Conservation (phyloP, 768 basidiomycete genomes). For the Kwoniella sp. region DNA sequence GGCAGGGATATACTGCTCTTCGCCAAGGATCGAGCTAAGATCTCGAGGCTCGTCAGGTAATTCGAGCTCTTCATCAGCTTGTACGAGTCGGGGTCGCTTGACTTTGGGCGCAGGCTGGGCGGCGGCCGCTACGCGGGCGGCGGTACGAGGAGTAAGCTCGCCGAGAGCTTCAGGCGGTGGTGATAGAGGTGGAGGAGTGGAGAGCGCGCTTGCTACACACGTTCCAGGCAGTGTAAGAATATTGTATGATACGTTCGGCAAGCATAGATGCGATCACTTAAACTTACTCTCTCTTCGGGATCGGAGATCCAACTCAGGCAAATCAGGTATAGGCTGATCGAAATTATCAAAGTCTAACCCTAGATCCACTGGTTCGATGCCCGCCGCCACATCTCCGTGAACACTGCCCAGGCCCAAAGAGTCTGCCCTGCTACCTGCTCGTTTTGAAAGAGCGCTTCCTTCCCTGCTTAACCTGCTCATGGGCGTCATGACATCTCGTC, state of each 20-base stretch:
- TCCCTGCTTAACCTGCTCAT: conserved; percentile 27
- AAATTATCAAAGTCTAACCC: conserved; percentile 52
- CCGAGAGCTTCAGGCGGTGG: conserved; percentile 37
- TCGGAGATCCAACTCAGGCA: conserved; percentile 68
- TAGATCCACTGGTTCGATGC: conserved; percentile 27
- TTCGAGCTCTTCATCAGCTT: conserved; percentile 84
- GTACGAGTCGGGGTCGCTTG: conserved; percentile 65
- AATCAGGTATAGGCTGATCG: conserved; percentile 70
- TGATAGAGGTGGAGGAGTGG: conserved; percentile 68
- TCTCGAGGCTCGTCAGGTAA: conserved; percentile 62
- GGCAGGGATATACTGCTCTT: conserved; percentile 79
- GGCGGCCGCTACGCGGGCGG: conserved; percentile 56
- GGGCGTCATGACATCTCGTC: conserved; percentile 30
- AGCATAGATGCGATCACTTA: not conserved
- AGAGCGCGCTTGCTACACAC: conserved; percentile 65
- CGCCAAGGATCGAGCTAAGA: conserved; percentile 66
- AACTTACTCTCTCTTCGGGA: conserved; percentile 62
- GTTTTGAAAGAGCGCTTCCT: conserved; percentile 20
- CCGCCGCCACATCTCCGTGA: conserved; percentile 4
- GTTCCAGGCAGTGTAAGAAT: no score
- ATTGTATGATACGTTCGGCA: no score
- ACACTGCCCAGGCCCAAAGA: conserved; percentile 19
- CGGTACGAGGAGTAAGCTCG: conserved; percentile 60
- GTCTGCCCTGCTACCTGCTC: conserved; percentile 12
- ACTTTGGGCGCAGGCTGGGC: conserved; percentile 55